Evolutionary conservation across 768 basidiomycete species (phyloP).

Genomic region (Kwoniella mangroviensis): DNA sequence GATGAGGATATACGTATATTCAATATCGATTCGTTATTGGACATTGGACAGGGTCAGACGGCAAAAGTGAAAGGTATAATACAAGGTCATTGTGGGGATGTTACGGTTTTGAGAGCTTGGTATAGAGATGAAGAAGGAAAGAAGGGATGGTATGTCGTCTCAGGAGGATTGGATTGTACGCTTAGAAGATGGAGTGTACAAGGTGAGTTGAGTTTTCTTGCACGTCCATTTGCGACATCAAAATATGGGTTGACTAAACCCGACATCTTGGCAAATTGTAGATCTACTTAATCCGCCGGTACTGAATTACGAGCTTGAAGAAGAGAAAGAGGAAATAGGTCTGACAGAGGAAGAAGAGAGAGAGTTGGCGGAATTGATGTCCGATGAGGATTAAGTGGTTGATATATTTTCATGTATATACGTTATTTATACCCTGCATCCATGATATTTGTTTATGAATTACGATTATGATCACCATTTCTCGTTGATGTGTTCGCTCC

Average conservation of each 20-base stretch:
- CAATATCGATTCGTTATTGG: slow-evolving; percentile 71
- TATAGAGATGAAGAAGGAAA: slow-evolving; percentile 61
- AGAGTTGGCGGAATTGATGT: slow-evolving; percentile 82
- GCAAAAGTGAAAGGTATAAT: slow-evolving; percentile 53
- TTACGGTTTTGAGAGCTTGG: slow-evolving; percentile 78
- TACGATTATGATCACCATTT: neutral
- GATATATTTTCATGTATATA: neutral
- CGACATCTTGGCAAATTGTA: neutral
- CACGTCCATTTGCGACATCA: neutral
- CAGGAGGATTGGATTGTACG: slow-evolving; percentile 82
- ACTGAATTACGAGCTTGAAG: slow-evolving; percentile 43
- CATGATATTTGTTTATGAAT: neutral
- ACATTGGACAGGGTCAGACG: slow-evolving; percentile 37
- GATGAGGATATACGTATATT: slow-evolving; percentile 83
- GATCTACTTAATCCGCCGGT: slow-evolving; percentile 49
- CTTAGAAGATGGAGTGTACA: slow-evolving; percentile 78
- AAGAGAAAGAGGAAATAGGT: slow-evolving; percentile 54
- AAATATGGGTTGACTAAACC: neutral
- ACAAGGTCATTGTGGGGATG: slow-evolving; percentile 90
- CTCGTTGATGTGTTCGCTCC: neutral
- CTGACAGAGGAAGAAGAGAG: slow-evolving; percentile 88
- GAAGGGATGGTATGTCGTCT: slow-evolving; percentile 80
- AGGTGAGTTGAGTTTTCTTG: slow-evolving; percentile 61
- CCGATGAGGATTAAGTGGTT: slow-evolving; percentile 36
- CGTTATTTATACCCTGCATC: slow-evolving; percentile 1